Evolutionary conservation across 306 rosid genomes (phyloP).

Genomic region (Citrullus colocynthis): DNA sequence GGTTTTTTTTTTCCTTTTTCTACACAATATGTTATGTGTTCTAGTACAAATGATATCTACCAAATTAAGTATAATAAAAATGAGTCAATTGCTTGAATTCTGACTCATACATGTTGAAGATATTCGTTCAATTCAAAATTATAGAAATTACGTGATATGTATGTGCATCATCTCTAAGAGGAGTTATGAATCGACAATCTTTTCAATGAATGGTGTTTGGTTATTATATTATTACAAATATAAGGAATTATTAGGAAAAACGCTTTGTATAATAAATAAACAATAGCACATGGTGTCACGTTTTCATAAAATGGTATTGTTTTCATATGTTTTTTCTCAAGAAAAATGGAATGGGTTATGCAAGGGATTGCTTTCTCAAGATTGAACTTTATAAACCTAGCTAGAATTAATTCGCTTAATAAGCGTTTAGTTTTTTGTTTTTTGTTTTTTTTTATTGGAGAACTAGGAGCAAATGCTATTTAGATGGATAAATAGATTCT

Average conservation of each 20-base stretch:
- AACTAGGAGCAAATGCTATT: too few relatives aligned
- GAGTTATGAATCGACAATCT: background rate
- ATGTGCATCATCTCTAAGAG: background rate
- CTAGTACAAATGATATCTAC: background rate
- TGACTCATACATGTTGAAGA: too few relatives aligned
- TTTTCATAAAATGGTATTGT: background rate
- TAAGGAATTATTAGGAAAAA: background rate
- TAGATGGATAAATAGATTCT: too few relatives aligned
- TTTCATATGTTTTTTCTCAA: background rate
- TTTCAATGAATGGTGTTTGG: background rate
- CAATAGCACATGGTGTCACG: background rate
- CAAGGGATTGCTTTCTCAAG: background rate
- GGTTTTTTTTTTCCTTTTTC: too few relatives aligned
- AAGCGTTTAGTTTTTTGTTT: too few relatives aligned
- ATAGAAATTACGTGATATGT: background rate
- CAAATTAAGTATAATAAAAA: too few relatives aligned
- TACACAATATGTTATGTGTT: background rate
- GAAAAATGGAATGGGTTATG: background rate
- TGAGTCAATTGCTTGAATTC: too few relatives aligned
- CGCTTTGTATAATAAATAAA: background rate
- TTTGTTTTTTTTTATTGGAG: too few relatives aligned
- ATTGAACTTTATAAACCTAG: too few relatives aligned
- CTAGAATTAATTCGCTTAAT: too few relatives aligned
- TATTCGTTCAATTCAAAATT: too few relatives aligned
- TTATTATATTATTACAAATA: background rate